Evolutionary conservation across 306 rosid genomes (phyloP).

Genomic region (Dryas drummondii): DNA sequence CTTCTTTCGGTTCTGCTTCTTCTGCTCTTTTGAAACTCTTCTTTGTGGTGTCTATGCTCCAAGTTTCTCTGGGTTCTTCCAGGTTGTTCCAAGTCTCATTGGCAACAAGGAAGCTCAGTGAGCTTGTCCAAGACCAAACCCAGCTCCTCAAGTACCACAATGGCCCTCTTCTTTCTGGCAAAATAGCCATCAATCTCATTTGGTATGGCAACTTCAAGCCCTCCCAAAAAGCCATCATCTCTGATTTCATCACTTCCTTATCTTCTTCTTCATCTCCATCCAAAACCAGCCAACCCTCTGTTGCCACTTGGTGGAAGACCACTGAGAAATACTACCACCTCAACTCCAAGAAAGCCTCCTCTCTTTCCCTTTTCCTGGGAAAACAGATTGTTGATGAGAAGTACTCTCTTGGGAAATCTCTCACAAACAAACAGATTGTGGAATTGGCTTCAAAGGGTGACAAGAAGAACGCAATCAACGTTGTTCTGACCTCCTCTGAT

Average conservation of each 20-base stretch:
- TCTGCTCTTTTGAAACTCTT: slow-evolving; percentile 13
- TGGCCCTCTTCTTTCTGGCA: slow-evolving; percentile 77
- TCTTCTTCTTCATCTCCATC: slow-evolving; percentile 24
- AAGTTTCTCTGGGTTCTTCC: slow-evolving; percentile 33
- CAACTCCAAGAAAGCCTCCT: slow-evolving; percentile 23
- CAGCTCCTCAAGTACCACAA: slow-evolving; percentile 75
- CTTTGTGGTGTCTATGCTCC: slow-evolving; percentile 29
- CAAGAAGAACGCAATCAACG: slow-evolving; percentile 56
- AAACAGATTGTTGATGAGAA: slow-evolving; percentile 54
- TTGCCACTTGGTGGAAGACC: slow-evolving; percentile 77
- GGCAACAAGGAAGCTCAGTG: slow-evolving; percentile 48
- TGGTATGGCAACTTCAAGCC: slow-evolving; percentile 89
- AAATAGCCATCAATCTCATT: slow-evolving; percentile 63
- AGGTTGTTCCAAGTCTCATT: slow-evolving; percentile 40
- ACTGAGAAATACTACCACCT: slow-evolving; percentile 77
- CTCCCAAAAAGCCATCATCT: slow-evolving; percentile 61
- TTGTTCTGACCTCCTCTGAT: slow-evolving; percentile 69
- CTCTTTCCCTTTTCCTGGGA: slow-evolving; percentile 43
- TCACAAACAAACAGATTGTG: slow-evolving; percentile 50
- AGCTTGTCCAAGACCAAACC: slow-evolving; percentile 52
- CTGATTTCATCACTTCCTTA: slow-evolving; percentile 67
- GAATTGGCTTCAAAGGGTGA: slow-evolving; percentile 62
- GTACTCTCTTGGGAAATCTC: slow-evolving; percentile 62
- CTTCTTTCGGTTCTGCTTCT: neutral
- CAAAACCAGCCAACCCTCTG: slow-evolving; percentile 47